Evolutionary conservation across 2,329 filamentous ascomycete genomes (phyloP).

Genomic region (Aurifilum marmelostoma): DNA sequence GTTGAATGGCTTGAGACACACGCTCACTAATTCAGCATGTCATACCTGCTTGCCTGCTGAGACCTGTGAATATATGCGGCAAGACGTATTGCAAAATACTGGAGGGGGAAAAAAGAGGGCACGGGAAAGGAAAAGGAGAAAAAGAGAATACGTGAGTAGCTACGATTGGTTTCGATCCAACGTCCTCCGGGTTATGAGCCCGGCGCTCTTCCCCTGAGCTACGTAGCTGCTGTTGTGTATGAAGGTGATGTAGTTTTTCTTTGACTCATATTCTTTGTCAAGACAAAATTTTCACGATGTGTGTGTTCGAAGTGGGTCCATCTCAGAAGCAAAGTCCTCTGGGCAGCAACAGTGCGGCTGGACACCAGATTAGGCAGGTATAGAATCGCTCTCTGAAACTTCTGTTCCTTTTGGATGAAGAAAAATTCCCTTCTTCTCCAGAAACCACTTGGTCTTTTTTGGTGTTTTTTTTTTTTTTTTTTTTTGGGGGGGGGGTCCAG

Average conservation of each 20-base stretch:
- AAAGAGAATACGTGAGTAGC: slow-evolving; percentile 18
- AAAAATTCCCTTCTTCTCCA: too few relatives aligned
- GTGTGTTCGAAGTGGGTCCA: slow-evolving; percentile 8
- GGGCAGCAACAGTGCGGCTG: neutral
- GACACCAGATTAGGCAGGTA: neutral
- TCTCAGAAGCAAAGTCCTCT: neutral
- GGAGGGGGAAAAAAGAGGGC: neutral
- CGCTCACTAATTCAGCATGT: too few relatives aligned
- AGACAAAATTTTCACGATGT: neutral
- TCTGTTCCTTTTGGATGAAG: too few relatives aligned
- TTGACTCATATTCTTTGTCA: slow-evolving; percentile 15
- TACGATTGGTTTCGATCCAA: slow-evolving; percentile 31
- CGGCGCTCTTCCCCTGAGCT: slow-evolving; percentile 31
- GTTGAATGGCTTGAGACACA: neutral
- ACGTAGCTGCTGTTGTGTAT: slow-evolving; percentile 17
- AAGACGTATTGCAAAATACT: neutral
- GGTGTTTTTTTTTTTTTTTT: neutral
- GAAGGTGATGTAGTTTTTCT: neutral
- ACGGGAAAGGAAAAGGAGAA: slow-evolving; percentile 8
- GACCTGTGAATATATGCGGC: too few relatives aligned
- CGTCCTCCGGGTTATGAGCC: slow-evolving; percentile 31
- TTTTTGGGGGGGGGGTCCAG: too few relatives aligned
- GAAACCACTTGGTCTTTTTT: too few relatives aligned
- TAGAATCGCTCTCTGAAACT: too few relatives aligned
- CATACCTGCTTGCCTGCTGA: neutral